phyloP scores from a whole-genome alignment of 441 rosid species.

The Aleurites moluccanus region DNA sequence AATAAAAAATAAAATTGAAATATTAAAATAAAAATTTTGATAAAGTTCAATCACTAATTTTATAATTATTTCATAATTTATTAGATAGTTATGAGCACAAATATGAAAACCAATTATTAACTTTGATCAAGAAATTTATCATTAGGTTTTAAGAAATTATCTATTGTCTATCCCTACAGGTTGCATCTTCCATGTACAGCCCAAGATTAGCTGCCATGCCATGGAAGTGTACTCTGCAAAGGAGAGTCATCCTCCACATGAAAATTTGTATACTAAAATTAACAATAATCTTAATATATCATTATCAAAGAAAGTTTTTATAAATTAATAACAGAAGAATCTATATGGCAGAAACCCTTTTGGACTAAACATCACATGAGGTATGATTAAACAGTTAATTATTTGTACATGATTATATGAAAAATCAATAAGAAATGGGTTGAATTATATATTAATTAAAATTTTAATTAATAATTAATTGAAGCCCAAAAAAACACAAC shows the following conservation, averaged over 20 bases:
- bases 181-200: slow-evolving; percentile 1
- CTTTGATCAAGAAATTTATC: background rate
- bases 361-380: background rate
- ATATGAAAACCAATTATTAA: background rate
- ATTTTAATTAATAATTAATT: background rate
- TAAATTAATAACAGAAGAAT: background rate
- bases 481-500: background rate
- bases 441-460: too few species aligned
- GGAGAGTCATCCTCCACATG: slow-evolving; percentile 9
- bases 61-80: too few species aligned
- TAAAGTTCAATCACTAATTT: too few species aligned
- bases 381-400: background rate
- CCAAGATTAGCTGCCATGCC: slow-evolving; percentile 21
- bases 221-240: slow-evolving; percentile 2
- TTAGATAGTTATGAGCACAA: too few species aligned
- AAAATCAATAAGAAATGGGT: too few species aligned
- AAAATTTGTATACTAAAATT: background rate
- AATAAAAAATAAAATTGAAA: too few species aligned
- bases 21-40: too few species aligned
- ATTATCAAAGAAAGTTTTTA: background rate
- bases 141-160: too few species aligned
- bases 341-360: background rate
- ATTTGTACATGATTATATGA: background rate
- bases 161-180: too few species aligned
- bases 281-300: background rate